Conservation (phyloP, 305 asterid genomes). For the Fraxinus sp. region DNA sequence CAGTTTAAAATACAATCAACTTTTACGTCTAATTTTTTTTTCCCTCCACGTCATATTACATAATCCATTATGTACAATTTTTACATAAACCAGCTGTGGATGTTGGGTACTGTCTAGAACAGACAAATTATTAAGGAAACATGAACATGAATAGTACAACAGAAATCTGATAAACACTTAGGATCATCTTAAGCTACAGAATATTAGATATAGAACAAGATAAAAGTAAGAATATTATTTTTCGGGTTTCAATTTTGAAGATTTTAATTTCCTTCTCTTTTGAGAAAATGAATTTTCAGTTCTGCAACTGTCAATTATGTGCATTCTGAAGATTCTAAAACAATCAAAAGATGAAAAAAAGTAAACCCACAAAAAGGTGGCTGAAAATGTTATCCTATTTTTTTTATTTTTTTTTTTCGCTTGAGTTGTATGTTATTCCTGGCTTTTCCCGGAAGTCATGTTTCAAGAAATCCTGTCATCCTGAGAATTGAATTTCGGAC, state of each 20-base stretch:
- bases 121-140: background rate
- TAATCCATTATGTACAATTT: too few species aligned
- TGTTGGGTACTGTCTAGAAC: background rate
- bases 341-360: background rate
- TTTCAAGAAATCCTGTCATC: conserved; percentile 39
- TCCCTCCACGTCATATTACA: too few species aligned
- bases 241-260: background rate
- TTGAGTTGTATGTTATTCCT: background rate
- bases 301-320: background rate
- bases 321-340: background rate
- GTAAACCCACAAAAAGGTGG: background rate
- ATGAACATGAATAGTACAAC: background rate
- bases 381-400: background rate
- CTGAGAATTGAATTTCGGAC: conserved; percentile 38
- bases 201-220: background rate
- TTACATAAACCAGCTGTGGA: background rate
- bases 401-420: background rate
- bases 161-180: background rate
- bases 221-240: background rate
- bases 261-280: background rate
- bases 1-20: too few species aligned
- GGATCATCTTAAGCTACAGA: background rate
- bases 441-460: background rate
- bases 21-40: too few species aligned
- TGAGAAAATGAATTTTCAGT: background rate